phyloP scores from a whole-genome alignment of 495 filamentous ascomycete genomes.

The Aspergillus conjunctus region DNA sequence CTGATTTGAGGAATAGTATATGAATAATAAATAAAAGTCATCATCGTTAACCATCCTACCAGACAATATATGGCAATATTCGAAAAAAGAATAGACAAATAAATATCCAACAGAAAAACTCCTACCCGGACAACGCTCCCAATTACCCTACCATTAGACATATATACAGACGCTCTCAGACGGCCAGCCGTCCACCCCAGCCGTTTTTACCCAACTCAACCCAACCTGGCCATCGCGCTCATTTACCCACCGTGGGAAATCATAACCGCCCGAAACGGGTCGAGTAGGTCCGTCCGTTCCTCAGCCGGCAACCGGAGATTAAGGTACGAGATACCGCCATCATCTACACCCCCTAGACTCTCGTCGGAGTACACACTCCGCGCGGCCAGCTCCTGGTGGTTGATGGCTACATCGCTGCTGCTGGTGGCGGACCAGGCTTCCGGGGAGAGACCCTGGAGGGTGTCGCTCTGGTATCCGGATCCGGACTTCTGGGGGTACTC shows the following conservation, averaged over 20 bases:
- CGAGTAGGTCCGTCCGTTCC: slow-evolving; percentile 34
- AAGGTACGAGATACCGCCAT: slow-evolving; percentile 31
- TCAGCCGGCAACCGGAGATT: slow-evolving; percentile 33
- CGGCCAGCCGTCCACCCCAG: slow-evolving; percentile 46
- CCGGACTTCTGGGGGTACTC: slow-evolving; percentile 40
- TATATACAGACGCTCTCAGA: slow-evolving; percentile 24
- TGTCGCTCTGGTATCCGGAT: no score
- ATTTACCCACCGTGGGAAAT: slow-evolving; percentile 38
- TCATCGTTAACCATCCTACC: no score
- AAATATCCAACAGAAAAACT: neutral
- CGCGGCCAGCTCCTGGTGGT: slow-evolving; percentile 45
- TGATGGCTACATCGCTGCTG: slow-evolving; percentile 33
- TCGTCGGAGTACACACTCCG: slow-evolving; percentile 79
- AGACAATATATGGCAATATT: no score
- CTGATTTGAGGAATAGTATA: no score
- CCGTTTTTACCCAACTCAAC: no score
- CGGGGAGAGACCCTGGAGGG: slow-evolving; percentile 40
- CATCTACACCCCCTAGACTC: slow-evolving; percentile 59
- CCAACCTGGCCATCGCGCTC: no score
- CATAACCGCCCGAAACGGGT: slow-evolving; percentile 53
- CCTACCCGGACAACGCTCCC: neutral
- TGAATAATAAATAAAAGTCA: no score
- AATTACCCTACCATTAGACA: neutral
- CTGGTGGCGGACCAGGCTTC: slow-evolving; percentile 49
- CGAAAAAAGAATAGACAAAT: neutral